Evolutionary conservation across 805 yeast species (phyloP), one percentile per base, ranked within the genome.

Genomic region (Ogataea paraovalis): DNA sequence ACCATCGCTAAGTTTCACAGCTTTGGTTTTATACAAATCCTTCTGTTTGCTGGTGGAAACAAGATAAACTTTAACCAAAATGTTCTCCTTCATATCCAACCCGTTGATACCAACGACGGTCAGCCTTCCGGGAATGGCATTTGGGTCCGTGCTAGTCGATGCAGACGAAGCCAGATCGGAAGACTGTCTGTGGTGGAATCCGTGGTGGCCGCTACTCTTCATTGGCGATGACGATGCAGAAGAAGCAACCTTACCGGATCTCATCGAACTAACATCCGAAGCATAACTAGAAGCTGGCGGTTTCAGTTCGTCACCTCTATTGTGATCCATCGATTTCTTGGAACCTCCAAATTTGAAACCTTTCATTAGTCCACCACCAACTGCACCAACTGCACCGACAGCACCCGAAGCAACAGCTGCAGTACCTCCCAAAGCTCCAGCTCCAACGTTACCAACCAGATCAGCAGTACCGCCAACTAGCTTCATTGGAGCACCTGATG

Each of bases 21-120:
- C 61, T 64, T 82, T 80, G 1, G 96, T 83, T 62, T 80, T 84
- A 69, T 73, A 78, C 34, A 92, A 59, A 40, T 77, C 85, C 59
- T 79, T 84, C 44, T 70, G 72, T 53, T 69, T 74, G 7, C 55
- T 56, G 6, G 65, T 27, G 21, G 72, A 69, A 9, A 70, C 65
- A 20, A 69, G 71, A 0, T 75, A 61, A 3, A 79, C 79, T 59
- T 78, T 83, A 40, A 87, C 75, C 52, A 78, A 84, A 46, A 75
- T 52, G 9, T 56, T 47, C 9, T 61, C 62, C 21, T 49, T 51
- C 4, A 50, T 42, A 3, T 34, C 45, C 4, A 51, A 19, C 4
- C 65, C 65, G 10, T 39, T 42, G 30, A 65, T 39, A 3, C 76
- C 67, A 25, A 80, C 64, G 42, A 85, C 64, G 2, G 75, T 73